Evolutionary conservation across 2,329 filamentous ascomycete genomes (phyloP), one percentile per base, ranked within the genome.

Genomic region (Fusarium sambucinum): DNA sequence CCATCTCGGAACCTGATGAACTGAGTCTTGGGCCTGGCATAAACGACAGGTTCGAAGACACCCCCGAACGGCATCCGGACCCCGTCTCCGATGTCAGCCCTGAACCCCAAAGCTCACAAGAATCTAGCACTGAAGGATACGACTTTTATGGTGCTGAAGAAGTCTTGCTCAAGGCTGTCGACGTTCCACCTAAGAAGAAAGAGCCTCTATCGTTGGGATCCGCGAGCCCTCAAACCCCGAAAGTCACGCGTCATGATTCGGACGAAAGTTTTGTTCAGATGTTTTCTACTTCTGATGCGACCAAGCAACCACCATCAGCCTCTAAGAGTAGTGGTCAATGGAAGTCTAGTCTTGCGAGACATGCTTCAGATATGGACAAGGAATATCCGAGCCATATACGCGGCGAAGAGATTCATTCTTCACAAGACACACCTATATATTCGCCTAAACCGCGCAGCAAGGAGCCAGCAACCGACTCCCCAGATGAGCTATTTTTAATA

Each of bases 121-220:
- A 78, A n/a, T 85, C 84, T 14, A 85, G 80, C 71, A 86, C 84
- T 2, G 87, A 89, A 67, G 88, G 88, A 1, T 90, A 90, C 70
- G 88, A 90, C 74, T 90, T 90, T 71, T 90, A 90, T 72, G 88
- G 87, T 70, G 79, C 87, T 29, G 87, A 87, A n/a, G 87, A 87
- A n/a, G 84, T 81, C 29, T 76, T 85, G 56, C 78, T 79, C 48
- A 80, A 80, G 44, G 85, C 84, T 9, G 85, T 88, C 46, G 85
- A 89, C 62, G 84, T 88, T 50, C 85, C 75, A 11, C 74, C 81
- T 8, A 80, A 76, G 54, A 81, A 78, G 67, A 79, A 79, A 55
- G 61, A 81, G 78, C 53, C 80, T 76, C 14, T 79, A 69, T 44
- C 70, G 73, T 1, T 74, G 68, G 32, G 76, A 53, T 35, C 72